phyloP scores from a whole-genome alignment of 352 stramenopile genomes.

The Globisporangium splendens region DNA sequence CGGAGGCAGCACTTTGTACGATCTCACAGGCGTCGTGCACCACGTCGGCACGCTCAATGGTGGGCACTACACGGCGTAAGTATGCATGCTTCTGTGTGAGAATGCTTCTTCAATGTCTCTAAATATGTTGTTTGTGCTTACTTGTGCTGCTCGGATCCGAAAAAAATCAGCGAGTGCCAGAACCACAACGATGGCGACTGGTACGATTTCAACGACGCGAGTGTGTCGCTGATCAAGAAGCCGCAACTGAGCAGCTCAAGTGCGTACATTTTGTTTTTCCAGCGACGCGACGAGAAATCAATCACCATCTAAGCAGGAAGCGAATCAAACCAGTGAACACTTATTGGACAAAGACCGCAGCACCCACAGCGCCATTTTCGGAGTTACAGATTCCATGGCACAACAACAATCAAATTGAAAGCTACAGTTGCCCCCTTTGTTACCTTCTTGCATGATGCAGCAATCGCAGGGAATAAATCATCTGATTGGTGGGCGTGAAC shows the following conservation, averaged over 20 bases:
- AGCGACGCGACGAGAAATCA: constrained; percentile 49
- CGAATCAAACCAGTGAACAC: no score
- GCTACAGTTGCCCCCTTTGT: no score
- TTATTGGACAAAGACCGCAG: not conserved
- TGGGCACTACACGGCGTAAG: constrained; percentile 83
- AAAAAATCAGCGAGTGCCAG: constrained; percentile 46
- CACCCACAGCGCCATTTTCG: no score
- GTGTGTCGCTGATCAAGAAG: constrained; percentile 64
- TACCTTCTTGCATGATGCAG: no score
- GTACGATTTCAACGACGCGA: constrained; percentile 80
- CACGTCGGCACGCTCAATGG: constrained; percentile 76
- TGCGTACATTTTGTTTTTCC: constrained; percentile 83
- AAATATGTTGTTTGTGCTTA: not conserved
- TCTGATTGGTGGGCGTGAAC: no score
- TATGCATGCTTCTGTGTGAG: constrained; percentile 2
- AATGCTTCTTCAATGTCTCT: not conserved
- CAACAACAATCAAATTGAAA: no score
- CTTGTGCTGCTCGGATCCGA: not conserved
- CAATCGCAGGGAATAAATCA: no score
- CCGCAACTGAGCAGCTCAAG: constrained; percentile 55
- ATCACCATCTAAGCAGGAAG: constrained; percentile 44
- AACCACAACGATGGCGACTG: constrained; percentile 68
- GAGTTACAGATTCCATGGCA: no score
- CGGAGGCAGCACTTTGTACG: constrained; percentile 67
- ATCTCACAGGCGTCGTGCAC: constrained; percentile 75